These are phyloP conservation scores for Chalciporus sphaerocephalus DNA, from an alignment of 768 basidiomycete genomes.

Conservation along the genomic window DNA sequence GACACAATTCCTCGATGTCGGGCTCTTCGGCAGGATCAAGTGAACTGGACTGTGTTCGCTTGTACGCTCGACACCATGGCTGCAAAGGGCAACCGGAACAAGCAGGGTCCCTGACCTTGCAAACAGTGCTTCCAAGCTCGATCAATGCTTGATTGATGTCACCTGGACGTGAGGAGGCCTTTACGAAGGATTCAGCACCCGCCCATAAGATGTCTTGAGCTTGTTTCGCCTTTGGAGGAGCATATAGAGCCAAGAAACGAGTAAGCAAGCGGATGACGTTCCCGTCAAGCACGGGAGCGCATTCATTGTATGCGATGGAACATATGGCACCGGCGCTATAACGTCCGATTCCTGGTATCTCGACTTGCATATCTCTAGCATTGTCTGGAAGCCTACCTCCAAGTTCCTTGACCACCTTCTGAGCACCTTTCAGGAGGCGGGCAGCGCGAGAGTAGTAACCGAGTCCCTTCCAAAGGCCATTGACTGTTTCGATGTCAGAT, in stretches of 20 bases:
- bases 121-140: constrained; percentile 91
- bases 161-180: constrained; percentile 53
- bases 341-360: constrained; percentile 82
- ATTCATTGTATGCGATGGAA: constrained; percentile 85
- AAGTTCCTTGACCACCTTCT: constrained; percentile 66
- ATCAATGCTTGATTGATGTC: constrained; percentile 93
- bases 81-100: constrained; percentile 72
- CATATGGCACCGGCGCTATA: constrained; percentile 84
- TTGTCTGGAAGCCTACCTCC: constrained; percentile 74
- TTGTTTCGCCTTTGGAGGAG: constrained; percentile 72
- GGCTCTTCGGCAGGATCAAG: constrained; percentile 20
- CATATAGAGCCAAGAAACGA: constrained; percentile 77
- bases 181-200: constrained; percentile 67
- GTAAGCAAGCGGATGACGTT: constrained; percentile 86
- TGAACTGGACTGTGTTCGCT: constrained; percentile 6
- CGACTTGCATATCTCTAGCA: constrained; percentile 73
- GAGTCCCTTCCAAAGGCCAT: constrained; percentile 85
- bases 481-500: constrained; percentile 79
- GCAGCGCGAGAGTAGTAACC: constrained; percentile 89
- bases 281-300: constrained; percentile 82
- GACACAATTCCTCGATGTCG: constrained; percentile 80
- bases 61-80: constrained; percentile 64
- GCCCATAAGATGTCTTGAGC: constrained; percentile 82
- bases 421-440: constrained; percentile 76
- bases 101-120: constrained; percentile 76